A percentile compares a stretch with the other conserved stretches of the same genome.
Evolutionary conservation across 441 rosid genomes (phyloP).

Genomic region (Theobroma grandiflorum): DNA sequence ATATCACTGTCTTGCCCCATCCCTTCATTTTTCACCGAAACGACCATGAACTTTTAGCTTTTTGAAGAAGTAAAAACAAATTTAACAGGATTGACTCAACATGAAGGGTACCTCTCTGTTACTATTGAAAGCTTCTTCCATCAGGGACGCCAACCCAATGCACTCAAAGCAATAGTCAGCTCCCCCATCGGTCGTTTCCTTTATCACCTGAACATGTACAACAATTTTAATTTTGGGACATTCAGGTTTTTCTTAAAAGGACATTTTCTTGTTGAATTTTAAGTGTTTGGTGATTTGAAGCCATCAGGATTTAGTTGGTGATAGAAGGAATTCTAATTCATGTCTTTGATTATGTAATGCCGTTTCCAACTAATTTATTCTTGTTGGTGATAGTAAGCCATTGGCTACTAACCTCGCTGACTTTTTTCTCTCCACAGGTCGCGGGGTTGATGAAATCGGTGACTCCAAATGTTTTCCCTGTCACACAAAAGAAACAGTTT

Average conservation of each 20-base stretch:
- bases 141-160: conserved; percentile 59
- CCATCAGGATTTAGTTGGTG: background rate
- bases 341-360: background rate
- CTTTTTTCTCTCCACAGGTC: conserved; percentile 48
- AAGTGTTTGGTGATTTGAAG: background rate
- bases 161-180: conserved; percentile 86
- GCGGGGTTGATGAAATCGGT: conserved; percentile 71
- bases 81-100: background rate
- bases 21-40: conserved; percentile 11
- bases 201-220: conserved; percentile 47
- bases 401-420: conserved; percentile 45
- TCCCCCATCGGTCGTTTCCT: conserved; percentile 71
- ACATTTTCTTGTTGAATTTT: background rate
- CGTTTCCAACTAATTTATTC: background rate
- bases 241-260: background rate
- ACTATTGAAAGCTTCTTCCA: conserved; percentile 62
- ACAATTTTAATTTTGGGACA: background rate
- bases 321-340: background rate
- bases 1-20: conserved; percentile 22
- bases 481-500: background rate
- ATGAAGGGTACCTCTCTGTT: conserved; percentile 47
- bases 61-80: background rate
- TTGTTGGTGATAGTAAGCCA: background rate
- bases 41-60: background rate
- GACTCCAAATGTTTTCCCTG: conserved; percentile 64